Base-by-base conservation (phyloP, 1,284 basidiomycete genomes). In the Cutaneotrichosporon dermatis region DNA sequence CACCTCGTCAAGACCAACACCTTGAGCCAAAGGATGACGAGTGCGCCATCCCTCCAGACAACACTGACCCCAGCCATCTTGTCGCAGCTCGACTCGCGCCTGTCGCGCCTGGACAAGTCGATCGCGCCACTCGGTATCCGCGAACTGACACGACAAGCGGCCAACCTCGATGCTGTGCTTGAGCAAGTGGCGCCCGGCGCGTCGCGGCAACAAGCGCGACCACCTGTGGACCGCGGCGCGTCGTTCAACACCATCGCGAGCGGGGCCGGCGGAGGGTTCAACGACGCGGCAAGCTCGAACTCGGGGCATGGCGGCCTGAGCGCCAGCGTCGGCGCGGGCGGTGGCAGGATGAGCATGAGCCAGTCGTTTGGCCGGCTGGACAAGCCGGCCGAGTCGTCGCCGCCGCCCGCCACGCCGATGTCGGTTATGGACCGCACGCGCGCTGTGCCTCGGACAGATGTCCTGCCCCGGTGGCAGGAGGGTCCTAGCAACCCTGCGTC, bases 1-100 rank as follows among this genome's bases (percentile, higher is more conserved):
- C 75, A 77, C 54, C 66, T 79, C 44, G 65, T 74, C 42, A 76
- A 77, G 63, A 79, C 77, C 13, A 79, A 79, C 65, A 61, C 68
- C 10, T 63, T 79, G 34, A 73, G 73, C 36, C 69, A 77, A 55
- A 72, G 76, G 12, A 79, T 79, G 77, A 76, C 75, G 11, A 69
- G 75, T 72, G 40, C 53, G 71, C 66, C 2, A 15, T 37, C 11
- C 16, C 35, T 15, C 16, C 10, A 4, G 33, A 10, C 40, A 13
- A 9, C 16, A 9, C 51, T 53, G 25, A 53, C 41, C 39, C 3
- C 53, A 75, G 76, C 66, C 37, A 77, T 79, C 35, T 72, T 79
- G 0, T 68, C 69, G 2, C 74, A 75, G 46, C 68, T 79, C 6
- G 77, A 79, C 55, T 69, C 71, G 0, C 66, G 77, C n/a, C 60